Percentiles rank a stretch among this genome's conserved stretches.
Evolutionary conservation across 23 red algal species (phyloP).

Genomic region (Gracilaria domingensis): DNA sequence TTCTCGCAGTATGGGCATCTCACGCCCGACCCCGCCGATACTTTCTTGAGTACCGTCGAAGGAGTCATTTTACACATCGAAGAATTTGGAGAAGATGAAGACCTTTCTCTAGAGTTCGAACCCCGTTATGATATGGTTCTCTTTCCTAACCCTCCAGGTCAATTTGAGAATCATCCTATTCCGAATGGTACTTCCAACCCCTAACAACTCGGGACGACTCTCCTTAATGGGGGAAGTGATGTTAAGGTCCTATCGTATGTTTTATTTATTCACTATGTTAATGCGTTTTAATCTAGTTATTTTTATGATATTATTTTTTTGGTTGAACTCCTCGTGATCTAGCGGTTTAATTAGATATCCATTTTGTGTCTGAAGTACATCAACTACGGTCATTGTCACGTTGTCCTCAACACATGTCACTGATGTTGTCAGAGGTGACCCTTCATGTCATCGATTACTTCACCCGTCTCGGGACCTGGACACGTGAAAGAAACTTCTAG

Average conservation of each 20-base stretch:
- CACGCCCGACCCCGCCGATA: not conserved
- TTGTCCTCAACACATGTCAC: too few relatives aligned
- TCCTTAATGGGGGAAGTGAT: not conserved
- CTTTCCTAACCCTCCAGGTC: not conserved
- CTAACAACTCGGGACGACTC: not conserved
- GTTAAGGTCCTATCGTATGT: not conserved
- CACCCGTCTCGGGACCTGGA: too few relatives aligned
- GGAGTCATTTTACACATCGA: not conserved
- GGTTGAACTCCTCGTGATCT: too few relatives aligned
- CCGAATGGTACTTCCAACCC: not conserved
- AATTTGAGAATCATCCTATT: not conserved
- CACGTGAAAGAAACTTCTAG: too few relatives aligned
- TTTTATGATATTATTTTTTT: too few relatives aligned
- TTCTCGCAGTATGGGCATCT: not conserved
- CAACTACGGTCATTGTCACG: too few relatives aligned
- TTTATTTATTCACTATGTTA: not conserved
- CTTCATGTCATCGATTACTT: too few relatives aligned
- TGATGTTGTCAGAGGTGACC: too few relatives aligned
- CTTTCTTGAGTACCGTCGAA: not conserved
- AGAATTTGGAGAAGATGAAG: not conserved
- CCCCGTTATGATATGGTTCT: not conserved
- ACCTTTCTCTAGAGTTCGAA: not conserved
- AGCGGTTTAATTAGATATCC: too few relatives aligned
- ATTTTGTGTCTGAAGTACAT: too few relatives aligned
- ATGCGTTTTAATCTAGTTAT: too few relatives aligned